phyloP scores from a whole-genome alignment of 164 flowering plant genomes.

The Nymphaea colorata region DNA sequence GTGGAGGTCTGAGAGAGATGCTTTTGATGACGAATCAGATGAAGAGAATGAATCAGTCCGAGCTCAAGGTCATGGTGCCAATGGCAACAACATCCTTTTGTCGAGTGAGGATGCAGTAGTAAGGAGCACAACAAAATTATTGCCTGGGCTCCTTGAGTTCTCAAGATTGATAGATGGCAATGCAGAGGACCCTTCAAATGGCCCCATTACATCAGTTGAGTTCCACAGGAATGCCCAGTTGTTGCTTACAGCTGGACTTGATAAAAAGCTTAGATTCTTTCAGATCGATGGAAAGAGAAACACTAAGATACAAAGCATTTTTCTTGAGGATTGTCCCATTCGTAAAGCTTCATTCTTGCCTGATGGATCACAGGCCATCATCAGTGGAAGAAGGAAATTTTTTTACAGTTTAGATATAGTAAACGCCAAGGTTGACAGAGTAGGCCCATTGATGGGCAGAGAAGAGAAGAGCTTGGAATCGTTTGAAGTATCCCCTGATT shows the following conservation, averaged over 20 bases:
- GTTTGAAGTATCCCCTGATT: conserved; percentile 87
- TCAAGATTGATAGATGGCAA: conserved; percentile 69
- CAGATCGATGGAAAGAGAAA: conserved; percentile 88
- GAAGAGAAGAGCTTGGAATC: conserved; percentile 89
- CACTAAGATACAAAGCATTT: conserved; percentile 54
- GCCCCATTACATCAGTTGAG: conserved; percentile 64
- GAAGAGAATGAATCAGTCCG: conserved; percentile 20
- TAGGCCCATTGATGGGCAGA: conserved; percentile 76
- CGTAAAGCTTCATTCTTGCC: conserved; percentile 65
- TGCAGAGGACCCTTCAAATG: conserved; percentile 54
- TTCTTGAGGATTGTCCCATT: conserved; percentile 76
- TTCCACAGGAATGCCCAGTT: conserved; percentile 80
- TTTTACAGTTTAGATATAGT: conserved; percentile 75
- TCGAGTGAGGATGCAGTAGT: conserved; percentile 63
- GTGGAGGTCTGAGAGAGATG: conserved; percentile 7
- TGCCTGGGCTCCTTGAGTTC: conserved; percentile 67
- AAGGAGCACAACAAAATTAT: conserved; percentile 41
- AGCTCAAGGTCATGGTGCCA: conserved; percentile 22
- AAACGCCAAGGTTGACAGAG: conserved; percentile 56
- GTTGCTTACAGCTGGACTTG: conserved; percentile 75
- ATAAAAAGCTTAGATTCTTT: conserved; percentile 56
- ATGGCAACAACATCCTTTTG: conserved; percentile 38
- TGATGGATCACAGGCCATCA: conserved; percentile 80
- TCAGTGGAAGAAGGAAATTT: conserved; percentile 83
- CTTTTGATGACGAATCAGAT: conserved; percentile 45